Conservation (phyloP, 306 rosid species). For the Vigna nakashimae region DNA sequence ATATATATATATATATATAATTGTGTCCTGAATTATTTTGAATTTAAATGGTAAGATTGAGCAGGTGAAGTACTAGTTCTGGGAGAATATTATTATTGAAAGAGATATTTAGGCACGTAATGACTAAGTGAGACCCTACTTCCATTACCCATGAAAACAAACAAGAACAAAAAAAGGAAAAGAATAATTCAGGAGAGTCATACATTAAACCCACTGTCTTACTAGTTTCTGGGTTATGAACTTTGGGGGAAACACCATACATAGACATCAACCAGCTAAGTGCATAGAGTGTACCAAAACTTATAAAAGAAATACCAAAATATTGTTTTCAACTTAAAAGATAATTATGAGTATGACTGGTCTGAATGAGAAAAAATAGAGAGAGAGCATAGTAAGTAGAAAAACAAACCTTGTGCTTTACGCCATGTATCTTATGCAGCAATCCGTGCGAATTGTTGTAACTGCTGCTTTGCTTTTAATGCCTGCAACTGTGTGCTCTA, state of each 20-base stretch:
- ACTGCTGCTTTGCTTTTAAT: constrained; percentile 42
- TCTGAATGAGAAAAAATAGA: neutral
- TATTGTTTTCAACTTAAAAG: neutral
- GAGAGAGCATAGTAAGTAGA: constrained; percentile 15
- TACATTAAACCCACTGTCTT: neutral
- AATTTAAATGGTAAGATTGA: neutral
- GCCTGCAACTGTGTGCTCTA: constrained; percentile 26
- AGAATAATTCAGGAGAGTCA: neutral
- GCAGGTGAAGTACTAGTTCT: neutral
- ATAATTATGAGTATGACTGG: neutral
- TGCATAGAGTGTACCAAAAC: neutral
- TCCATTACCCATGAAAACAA: neutral
- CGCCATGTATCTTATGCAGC: constrained; percentile 39
- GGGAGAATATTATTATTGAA: neutral
- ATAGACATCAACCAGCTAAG: neutral
- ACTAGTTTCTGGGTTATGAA: neutral
- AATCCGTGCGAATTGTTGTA: constrained; percentile 6
- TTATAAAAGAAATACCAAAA: neutral
- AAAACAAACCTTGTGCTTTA: constrained; percentile 49
- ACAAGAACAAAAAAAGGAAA: neutral
- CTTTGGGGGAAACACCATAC: neutral
- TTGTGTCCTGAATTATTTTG: neutral
- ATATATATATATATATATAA: no score
- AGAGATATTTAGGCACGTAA: neutral
- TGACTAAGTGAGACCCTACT: constrained; percentile 19